Evolutionary conservation across 1,284 basidiomycete species (phyloP).

Genomic region (Rhodotorula mucilaginosa): DNA sequence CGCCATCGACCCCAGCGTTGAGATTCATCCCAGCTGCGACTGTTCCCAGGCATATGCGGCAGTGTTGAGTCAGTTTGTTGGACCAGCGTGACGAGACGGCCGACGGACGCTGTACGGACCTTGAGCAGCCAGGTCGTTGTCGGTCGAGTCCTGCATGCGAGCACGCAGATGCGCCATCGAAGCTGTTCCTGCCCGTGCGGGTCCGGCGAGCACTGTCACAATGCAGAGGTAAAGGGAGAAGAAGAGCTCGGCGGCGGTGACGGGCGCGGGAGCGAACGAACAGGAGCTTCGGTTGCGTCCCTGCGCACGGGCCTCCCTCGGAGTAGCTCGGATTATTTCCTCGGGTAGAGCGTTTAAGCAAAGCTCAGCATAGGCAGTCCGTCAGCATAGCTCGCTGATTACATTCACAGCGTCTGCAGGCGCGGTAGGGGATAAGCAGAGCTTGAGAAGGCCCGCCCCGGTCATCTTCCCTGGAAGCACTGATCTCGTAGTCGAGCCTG

Average conservation of each 20-base stretch:
- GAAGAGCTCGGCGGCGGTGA: not conserved
- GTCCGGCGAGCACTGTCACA: not conserved
- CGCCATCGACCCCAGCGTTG: not conserved
- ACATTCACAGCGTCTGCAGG: too few species aligned
- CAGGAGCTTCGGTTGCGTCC: too few species aligned
- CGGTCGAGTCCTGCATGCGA: not conserved
- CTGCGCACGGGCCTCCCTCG: too few species aligned
- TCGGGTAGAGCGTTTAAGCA: too few species aligned
- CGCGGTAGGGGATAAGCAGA: too few species aligned
- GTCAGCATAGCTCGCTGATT: too few species aligned
- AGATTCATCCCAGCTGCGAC: not conserved
- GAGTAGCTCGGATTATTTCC: too few species aligned
- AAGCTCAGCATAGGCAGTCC: too few species aligned
- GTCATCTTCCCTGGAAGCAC: too few species aligned
- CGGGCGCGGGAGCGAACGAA: too few species aligned
- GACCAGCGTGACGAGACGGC: not conserved
- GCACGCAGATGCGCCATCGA: not conserved
- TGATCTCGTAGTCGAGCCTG: too few species aligned
- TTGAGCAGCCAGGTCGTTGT: not conserved
- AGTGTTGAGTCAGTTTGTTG: not conserved
- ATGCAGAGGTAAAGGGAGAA: not conserved
- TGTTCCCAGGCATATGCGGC: not conserved
- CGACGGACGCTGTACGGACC: not conserved
- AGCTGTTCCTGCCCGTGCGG: too few species aligned
- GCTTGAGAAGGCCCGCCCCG: not conserved